Evolutionary conservation across 2,329 filamentous ascomycete species (phyloP), one percentile per base, ranked within the genome.

Genomic region (Microdochium trichocladiopsis): DNA sequence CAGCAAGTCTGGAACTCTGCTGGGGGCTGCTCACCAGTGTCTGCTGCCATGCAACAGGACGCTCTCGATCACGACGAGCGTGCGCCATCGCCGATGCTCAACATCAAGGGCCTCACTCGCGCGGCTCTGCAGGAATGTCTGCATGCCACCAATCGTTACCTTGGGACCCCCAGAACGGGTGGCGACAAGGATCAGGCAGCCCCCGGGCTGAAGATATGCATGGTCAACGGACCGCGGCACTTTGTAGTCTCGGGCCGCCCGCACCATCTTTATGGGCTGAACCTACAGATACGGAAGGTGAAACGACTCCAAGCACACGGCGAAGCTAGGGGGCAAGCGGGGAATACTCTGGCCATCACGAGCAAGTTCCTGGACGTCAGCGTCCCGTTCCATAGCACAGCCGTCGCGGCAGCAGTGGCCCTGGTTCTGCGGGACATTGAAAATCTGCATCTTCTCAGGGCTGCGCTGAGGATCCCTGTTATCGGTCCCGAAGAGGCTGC

Each of bases 401-500:
- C 71, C 48, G 62, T 74, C 8, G 48, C 47, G 31, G 50, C 51
- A 5, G 66, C 64, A 4, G 57, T 57, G 1, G 55, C 57, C 6
- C 54, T 41, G 2, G 61, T 59, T 51, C 55, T 49, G n/a, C 49
- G 48, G 18, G 58, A 59, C 52, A 58, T 60, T 2, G 52, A 49
- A 11, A 52, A 60, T 8, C 56, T 65, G 1, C 51, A 23, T 3
- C 60, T 70, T 33, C 53, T 50, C 14, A 51, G 56, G 0, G 73
- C 73, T 31, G 77, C 78, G 28, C 74, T 89, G 21, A 52, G 45
- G 8, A 59, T 65, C 11, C 63, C 67, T 1, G 67, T 70, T 1
- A 67, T 64, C 53, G 60, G 63, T 33, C 68, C 63, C 3, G 51
- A 53, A 9, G 66, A 60, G 8, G 65, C 64, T 1, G 52, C 57